Evolutionary conservation across 306 rosid species (phyloP), one percentile per base, ranked within the genome.

Genomic region (Sindora glabra): DNA sequence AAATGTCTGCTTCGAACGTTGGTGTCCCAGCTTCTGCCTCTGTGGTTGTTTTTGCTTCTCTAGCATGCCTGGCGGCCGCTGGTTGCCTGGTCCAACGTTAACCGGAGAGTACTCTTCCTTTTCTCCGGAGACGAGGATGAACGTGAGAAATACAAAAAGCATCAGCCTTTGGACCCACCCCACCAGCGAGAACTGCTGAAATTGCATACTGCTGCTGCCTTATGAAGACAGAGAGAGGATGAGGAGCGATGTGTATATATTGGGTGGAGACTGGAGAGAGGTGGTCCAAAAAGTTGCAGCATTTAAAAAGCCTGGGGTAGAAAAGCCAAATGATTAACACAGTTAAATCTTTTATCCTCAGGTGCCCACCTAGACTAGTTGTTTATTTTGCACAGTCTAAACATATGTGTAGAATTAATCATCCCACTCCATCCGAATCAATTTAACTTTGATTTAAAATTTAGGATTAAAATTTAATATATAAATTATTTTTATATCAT

Each of bases 111-210:
- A 66, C 26, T 69, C 69, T 22, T 72, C 65, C 19, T 46, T 69
- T 57, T 62, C 68, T n/a, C 76, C 87, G 6, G 65, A 71, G 13
- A 82, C 78, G 5, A 68, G 14, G 33, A 82, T 49, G 8, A 74
- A 51, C 4, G 77, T 10, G 11, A 82, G 64, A 19, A 77, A 61
- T 30, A 78, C 52, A 71, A 90, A 18, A 45, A 77, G 33, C 17
- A 75, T 41, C 10, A 77, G 49, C 78, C 71, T 74, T 79, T 23
- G 64, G 16, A 71, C 27, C 58, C 64, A 56, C 58, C 72, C 63
- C 30, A 57, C 60, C 14, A 51, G 65, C 16, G 73, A 56, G 49
- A 51, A 29, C 21, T 46, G 63, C 0, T 22, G 67, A 62, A 65
- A 67, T 19, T 67, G 73, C 90, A 81, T 81, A 23, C 62, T 68